Evolutionary conservation across 164 flowering plant genomes (phyloP), one percentile per base, ranked within the genome.

Genomic region (Piper longum): DNA sequence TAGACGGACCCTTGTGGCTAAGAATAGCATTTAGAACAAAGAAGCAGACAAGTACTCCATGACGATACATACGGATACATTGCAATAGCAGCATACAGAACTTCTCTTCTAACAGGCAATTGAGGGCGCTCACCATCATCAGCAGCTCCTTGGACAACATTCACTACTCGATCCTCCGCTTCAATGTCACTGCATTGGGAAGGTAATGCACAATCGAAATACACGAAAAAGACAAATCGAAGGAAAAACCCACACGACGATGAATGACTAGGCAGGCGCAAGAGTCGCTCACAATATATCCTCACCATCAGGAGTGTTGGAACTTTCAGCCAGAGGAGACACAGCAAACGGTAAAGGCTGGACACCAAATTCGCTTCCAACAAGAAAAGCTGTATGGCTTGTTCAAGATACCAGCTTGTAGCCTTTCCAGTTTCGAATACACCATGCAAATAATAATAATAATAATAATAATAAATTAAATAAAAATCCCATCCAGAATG

Each of bases 371-470:
- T 90, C 99, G 80, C 75, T 78, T 58, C 91, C 97, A 54, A 87
- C 74, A 73, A 72, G 7, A 93, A 60, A 60, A 93, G 79, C 70
- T 87, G 97, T 73, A 93, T 80, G 55, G 99, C 99, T 66, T 90
- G 97, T 60, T 88, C 99, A 71, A 93, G 91, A 70, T 83, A 77
- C 99, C 99, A 93, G 62, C 89, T 79, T 43, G 99, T 85, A 11
- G 97, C 97, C 99, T 93, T 76, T 44, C 48, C 48, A 44, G 11
- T 5, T 44, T 44, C 48, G 11, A 5, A 2, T 6, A 11, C 48
- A 44, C 11, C 7, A 44, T 11, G 11, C 11, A 5, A 5, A 26
- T 26, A 26, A 26, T 26, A 26, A 26, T 26, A 26, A 26, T 26
- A 26, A 26, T 26, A 26, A 26, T 26, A 26, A 26, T 26, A 26